phyloP scores from a whole-genome alignment of 768 basidiomycete species.

The Sporobolomyces roseus region DNA sequence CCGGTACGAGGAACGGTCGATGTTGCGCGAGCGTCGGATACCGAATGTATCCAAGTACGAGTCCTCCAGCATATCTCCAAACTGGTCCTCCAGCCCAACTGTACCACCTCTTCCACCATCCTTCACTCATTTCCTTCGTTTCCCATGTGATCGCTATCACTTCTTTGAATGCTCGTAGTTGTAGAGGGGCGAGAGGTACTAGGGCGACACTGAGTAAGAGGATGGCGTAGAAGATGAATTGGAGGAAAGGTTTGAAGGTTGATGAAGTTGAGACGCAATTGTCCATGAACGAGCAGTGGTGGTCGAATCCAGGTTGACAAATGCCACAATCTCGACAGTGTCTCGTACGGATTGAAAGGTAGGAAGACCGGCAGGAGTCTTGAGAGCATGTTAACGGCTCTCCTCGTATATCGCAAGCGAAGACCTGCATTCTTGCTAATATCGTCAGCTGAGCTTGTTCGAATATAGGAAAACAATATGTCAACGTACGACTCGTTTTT shows the following conservation, averaged over 20 bases:
- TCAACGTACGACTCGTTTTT: conserved; percentile 13
- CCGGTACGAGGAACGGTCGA: conserved; percentile 3
- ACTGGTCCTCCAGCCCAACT: conserved; percentile 33
- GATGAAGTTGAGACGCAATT: conserved; percentile 10
- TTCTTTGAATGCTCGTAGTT: conserved; percentile 7
- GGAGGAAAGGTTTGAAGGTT: conserved; percentile 18
- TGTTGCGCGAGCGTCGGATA: not conserved
- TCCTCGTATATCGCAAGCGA: conserved; percentile 15
- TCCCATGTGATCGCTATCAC: conserved; percentile 23
- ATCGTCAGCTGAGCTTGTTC: not conserved
- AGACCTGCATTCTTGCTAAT: not conserved
- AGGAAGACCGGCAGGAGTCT: conserved; percentile 21
- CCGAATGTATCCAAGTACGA: conserved; percentile 19
- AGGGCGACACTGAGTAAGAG: conserved; percentile 26
- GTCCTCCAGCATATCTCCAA: conserved; percentile 17
- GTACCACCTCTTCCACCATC: conserved; percentile 30
- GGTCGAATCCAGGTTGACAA: conserved; percentile 22
- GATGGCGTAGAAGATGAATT: conserved; percentile 22
- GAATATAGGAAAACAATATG: not conserved
- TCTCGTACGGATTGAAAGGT: conserved; percentile 21
- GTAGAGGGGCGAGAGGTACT: conserved; percentile 18
- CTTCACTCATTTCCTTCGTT: not conserved
- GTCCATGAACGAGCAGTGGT: conserved; percentile 38
- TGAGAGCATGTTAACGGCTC: not conserved
- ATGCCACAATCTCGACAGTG: conserved; percentile 32